Evolutionary conservation across 2,329 filamentous ascomycete genomes (phyloP).

Genomic region (Calonectria pseudoturangicola): DNA sequence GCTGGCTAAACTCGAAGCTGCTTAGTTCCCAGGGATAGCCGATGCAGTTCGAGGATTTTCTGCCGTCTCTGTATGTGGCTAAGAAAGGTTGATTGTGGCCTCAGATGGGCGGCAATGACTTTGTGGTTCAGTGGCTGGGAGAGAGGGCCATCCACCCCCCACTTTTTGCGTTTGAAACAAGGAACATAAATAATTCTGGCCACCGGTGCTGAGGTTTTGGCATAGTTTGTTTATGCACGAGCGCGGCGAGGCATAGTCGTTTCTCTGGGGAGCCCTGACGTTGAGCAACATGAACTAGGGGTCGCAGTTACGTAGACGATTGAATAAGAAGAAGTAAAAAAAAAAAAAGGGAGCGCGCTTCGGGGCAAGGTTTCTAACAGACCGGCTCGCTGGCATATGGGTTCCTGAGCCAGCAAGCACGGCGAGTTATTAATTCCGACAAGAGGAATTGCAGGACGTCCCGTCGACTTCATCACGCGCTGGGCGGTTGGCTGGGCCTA

Average conservation of each 20-base stretch:
- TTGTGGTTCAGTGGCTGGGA: slow-evolving; percentile 30
- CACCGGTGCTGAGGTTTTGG: slow-evolving; percentile 25
- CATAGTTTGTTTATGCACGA: slow-evolving; percentile 35
- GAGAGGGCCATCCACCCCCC: slow-evolving; percentile 1
- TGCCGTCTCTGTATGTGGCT: slow-evolving; percentile 31
- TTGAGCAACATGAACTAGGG: slow-evolving; percentile 26
- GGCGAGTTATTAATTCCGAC: slow-evolving; percentile 25
- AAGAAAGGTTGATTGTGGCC: slow-evolving; percentile 29
- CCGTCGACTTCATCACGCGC: slow-evolving; percentile 29
- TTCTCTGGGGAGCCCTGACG: slow-evolving; percentile 19
- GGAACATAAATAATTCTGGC: slow-evolving; percentile 23
- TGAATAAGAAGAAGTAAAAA: neutral
- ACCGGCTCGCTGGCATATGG: slow-evolving; percentile 8
- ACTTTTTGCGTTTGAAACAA: slow-evolving; percentile 27
- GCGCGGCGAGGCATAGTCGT: slow-evolving; percentile 25
- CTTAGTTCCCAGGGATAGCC: slow-evolving; percentile 33
- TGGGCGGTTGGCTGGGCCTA: slow-evolving; percentile 32
- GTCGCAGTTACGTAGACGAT: slow-evolving; percentile 8
- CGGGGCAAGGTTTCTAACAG: neutral
- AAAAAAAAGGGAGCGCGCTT: neutral
- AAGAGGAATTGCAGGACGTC: slow-evolving; percentile 4
- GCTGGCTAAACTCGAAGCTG: slow-evolving; percentile 35
- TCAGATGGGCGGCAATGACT: slow-evolving; percentile 10
- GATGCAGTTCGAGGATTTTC: slow-evolving; percentile 32
- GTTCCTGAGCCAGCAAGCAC: slow-evolving; percentile 24